Percentiles rank a stretch among this genome's conserved stretches.
Evolutionary conservation across 2,329 filamentous ascomycete species (phyloP).

Genomic region (Immersiporthe knoxdaviesiana): DNA sequence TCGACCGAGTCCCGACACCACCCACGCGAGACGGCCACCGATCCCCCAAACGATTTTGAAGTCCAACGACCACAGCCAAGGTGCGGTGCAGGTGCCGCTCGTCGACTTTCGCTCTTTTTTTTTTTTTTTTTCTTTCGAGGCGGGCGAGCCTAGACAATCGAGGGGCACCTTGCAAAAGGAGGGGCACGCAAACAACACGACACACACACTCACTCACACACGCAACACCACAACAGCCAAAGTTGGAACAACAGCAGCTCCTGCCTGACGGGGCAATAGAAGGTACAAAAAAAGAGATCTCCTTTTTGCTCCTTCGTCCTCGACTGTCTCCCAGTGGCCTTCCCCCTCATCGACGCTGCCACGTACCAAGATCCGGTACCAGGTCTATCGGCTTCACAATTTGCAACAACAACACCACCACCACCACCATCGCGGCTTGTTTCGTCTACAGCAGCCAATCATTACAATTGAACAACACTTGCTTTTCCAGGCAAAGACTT

Average conservation of each 20-base stretch:
- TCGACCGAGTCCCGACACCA: not conserved
- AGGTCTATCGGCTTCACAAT: not conserved
- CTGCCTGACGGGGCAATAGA: not conserved
- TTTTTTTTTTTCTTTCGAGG: no score
- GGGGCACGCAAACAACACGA: slow-evolving; percentile 10
- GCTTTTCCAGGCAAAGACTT: not conserved
- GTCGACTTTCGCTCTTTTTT: slow-evolving; percentile 2
- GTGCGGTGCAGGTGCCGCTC: slow-evolving; percentile 6
- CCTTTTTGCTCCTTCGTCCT: not conserved
- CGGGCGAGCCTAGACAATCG: not conserved
- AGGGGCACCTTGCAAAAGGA: slow-evolving; percentile 4
- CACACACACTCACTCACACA: no score
- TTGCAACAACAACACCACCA: not conserved
- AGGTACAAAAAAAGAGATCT: not conserved
- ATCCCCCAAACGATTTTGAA: not conserved
- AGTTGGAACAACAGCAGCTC: not conserved
- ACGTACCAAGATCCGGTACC: not conserved
- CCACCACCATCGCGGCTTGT: not conserved
- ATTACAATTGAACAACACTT: not conserved
- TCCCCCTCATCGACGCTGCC: not conserved
- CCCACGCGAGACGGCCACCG: not conserved
- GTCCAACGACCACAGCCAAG: not conserved
- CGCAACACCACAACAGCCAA: not conserved
- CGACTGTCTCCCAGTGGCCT: not conserved
- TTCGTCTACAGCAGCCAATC: not conserved